Evolutionary conservation across 2,329 filamentous ascomycete species (phyloP).

Genomic region (Aspergillus ochraceus): DNA sequence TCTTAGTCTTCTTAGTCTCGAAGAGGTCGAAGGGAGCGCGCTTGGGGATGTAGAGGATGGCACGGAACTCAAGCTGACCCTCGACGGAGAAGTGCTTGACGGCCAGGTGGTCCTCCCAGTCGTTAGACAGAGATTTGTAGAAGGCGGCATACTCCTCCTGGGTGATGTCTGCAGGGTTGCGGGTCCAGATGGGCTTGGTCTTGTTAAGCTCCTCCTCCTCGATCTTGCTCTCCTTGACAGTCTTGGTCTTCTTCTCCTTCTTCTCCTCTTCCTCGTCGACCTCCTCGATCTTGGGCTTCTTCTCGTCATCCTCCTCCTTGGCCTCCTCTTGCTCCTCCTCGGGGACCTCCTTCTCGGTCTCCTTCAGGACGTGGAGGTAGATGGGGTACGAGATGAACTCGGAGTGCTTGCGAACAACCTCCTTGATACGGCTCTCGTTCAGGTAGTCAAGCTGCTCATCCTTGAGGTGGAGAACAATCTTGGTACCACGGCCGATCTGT

Average conservation of each 20-base stretch:
- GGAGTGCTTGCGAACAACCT: slow-evolving; percentile 99
- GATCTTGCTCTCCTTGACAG: slow-evolving; percentile 96
- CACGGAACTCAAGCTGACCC: slow-evolving; percentile 99
- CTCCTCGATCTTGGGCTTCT: slow-evolving; percentile 95
- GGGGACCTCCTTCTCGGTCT: slow-evolving; percentile 97
- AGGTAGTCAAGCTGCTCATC: slow-evolving; percentile 98
- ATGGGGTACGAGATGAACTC: slow-evolving; percentile 99
- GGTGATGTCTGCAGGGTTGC: slow-evolving; percentile 93
- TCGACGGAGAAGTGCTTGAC: slow-evolving; percentile 99
- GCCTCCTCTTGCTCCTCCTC: slow-evolving; percentile 82
- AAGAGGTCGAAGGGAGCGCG: slow-evolving; percentile 99
- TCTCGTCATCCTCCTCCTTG: slow-evolving; percentile 73
- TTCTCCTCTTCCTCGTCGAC: slow-evolving; percentile 80
- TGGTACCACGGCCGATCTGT: slow-evolving; percentile 88
- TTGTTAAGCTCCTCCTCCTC: slow-evolving; percentile 99
- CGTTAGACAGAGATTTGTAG: slow-evolving; percentile 99
- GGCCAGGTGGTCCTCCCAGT: slow-evolving; percentile 98
- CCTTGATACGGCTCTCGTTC: slow-evolving; percentile 99
- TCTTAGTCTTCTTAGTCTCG: slow-evolving; percentile 99
- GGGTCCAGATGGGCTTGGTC: slow-evolving; percentile 99
- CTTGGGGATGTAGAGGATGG: slow-evolving; percentile 99
- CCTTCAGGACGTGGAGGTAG: slow-evolving; percentile 99
- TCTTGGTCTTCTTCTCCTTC: slow-evolving; percentile 98
- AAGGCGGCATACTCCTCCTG: slow-evolving; percentile 97
- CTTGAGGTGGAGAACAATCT: slow-evolving; percentile 99